Evolutionary conservation across 2,329 filamentous ascomycete genomes (phyloP).

Genomic region (Diaporthe destruens): DNA sequence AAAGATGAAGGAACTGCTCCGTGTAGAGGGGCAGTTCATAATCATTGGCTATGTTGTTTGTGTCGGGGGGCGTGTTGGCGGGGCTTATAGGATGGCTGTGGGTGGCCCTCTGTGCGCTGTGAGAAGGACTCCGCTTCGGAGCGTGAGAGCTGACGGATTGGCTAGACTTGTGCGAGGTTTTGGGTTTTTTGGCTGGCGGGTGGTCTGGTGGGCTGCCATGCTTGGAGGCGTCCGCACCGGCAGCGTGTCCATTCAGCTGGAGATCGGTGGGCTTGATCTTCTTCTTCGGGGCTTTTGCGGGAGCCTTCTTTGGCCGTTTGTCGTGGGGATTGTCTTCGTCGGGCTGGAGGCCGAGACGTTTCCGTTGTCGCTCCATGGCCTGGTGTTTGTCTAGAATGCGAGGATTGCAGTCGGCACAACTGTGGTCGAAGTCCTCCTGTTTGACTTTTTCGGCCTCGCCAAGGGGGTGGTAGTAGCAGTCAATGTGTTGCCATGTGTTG

Average conservation of each 20-base stretch:
- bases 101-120: slow-evolving; percentile 72
- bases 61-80: slow-evolving; percentile 78
- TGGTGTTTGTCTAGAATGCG: slow-evolving; percentile 78
- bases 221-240: slow-evolving; percentile 68
- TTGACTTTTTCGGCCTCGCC: slow-evolving; percentile 79
- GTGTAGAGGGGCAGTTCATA: slow-evolving; percentile 78
- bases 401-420: slow-evolving; percentile 89
- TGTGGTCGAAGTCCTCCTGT: slow-evolving; percentile 78
- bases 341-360: slow-evolving; percentile 63
- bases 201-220: slow-evolving; percentile 59
- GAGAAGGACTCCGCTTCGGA: slow-evolving; percentile 73
- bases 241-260: slow-evolving; percentile 75
- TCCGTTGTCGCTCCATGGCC: slow-evolving; percentile 79
- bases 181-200: slow-evolving; percentile 81
- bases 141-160: slow-evolving; percentile 80
- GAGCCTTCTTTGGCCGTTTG: slow-evolving; percentile 79
- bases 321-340: slow-evolving; percentile 66
- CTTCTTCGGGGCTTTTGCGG: slow-evolving; percentile 55
- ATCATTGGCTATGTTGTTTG: slow-evolving; percentile 63
- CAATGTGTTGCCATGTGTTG: slow-evolving; percentile 98
- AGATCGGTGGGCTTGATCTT: slow-evolving; percentile 50
- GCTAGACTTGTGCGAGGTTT: slow-evolving; percentile 83
- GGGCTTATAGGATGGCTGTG: slow-evolving; percentile 76
- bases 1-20: slow-evolving; percentile 79
- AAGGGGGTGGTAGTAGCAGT: slow-evolving; percentile 85